phyloP scores from a whole-genome alignment of 495 filamentous ascomycete species.

The Penicillium malachiteum region DNA sequence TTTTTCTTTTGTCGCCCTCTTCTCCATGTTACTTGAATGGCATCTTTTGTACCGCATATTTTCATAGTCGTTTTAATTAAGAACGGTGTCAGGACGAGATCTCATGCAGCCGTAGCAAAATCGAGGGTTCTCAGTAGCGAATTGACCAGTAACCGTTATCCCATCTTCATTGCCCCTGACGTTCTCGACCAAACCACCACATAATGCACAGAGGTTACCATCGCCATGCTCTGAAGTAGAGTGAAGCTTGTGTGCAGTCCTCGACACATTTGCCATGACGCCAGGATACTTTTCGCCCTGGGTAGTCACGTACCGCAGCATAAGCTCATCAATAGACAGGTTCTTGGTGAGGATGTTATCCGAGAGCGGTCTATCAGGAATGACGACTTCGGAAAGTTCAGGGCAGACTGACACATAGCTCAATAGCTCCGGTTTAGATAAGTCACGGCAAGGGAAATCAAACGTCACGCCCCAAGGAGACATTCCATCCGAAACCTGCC shows the following conservation, averaged over 20 bases:
- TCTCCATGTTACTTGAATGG: slow-evolving; percentile 1
- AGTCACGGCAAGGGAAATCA: slow-evolving; percentile 75
- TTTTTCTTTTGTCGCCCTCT: neutral
- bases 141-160: slow-evolving; percentile 22
- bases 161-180: slow-evolving; percentile 28
- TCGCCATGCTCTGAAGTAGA: slow-evolving; percentile 16
- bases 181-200: slow-evolving; percentile 44
- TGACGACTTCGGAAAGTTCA: slow-evolving; percentile 51
- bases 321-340: slow-evolving; percentile 85
- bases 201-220: slow-evolving; percentile 31
- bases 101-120: slow-evolving; percentile 63
- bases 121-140: slow-evolving; percentile 19
- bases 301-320: slow-evolving; percentile 81
- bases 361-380: slow-evolving; percentile 35
- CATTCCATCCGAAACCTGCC: slow-evolving; percentile 72
- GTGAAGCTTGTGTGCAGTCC: slow-evolving; percentile 76
- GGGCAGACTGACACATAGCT: slow-evolving; percentile 57
- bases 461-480: slow-evolving; percentile 59
- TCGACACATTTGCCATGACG: slow-evolving; percentile 91
- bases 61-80: slow-evolving; percentile 48
- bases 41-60: neutral
- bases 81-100: slow-evolving; percentile 36
- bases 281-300: slow-evolving; percentile 87
- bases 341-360: slow-evolving; percentile 57
- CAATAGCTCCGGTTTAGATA: slow-evolving; percentile 75